phyloP scores from a whole-genome alignment of 2,329 filamentous ascomycete species.

The Fusarium subtropicale region DNA sequence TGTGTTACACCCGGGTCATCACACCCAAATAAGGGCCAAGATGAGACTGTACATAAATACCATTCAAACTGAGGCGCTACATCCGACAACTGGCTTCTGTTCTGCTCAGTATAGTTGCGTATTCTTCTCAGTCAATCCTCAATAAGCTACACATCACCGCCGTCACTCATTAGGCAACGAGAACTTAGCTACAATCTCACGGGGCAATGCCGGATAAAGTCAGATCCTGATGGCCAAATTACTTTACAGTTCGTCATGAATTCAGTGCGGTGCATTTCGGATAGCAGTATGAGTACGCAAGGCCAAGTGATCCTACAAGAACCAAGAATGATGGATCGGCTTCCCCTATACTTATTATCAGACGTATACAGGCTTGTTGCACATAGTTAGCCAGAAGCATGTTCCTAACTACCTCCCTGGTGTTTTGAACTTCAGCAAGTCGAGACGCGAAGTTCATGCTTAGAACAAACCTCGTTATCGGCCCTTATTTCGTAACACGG shows the following conservation, averaged over 20 bases:
- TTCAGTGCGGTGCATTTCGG: too few relatives aligned
- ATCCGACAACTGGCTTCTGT: background rate
- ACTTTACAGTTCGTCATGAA: too few relatives aligned
- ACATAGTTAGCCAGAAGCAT: too few relatives aligned
- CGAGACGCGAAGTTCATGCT: background rate
- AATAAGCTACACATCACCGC: background rate
- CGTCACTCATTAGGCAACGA: background rate
- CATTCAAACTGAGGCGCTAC: background rate
- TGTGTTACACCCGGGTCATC: background rate
- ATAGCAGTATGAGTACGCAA: too few relatives aligned
- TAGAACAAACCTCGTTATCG: background rate
- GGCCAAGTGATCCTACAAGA: too few relatives aligned
- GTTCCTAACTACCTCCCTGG: too few relatives aligned
- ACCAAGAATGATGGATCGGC: too few relatives aligned
- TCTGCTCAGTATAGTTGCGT: background rate
- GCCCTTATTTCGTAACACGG: background rate
- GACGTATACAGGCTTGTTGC: too few relatives aligned
- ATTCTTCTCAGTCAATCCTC: background rate
- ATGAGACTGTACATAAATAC: background rate
- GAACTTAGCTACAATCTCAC: background rate
- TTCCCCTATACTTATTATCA: too few relatives aligned
- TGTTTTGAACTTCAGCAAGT: background rate
- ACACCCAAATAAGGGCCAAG: background rate
- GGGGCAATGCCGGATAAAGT: too few relatives aligned
- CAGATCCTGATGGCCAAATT: too few relatives aligned